Conservation (phyloP, 352 stramenopile genomes). For the Phytophthora citricola region DNA sequence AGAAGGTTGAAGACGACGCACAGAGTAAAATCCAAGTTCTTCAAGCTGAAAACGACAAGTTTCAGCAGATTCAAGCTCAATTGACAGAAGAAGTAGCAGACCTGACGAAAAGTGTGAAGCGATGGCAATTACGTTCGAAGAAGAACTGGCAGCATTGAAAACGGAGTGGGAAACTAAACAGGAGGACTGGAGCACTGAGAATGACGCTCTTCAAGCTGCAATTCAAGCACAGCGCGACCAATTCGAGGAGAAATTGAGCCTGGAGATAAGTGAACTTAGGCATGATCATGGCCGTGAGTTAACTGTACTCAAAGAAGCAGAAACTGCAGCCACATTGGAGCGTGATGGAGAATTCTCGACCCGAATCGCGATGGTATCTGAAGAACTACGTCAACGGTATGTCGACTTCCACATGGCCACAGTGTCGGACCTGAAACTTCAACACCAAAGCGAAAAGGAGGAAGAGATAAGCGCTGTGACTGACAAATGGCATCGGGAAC, state of each 20-base stretch:
- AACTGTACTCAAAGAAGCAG: neutral
- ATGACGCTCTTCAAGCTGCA: slow-evolving; percentile 11
- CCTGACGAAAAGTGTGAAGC: slow-evolving; percentile 20
- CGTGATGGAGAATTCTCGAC: slow-evolving; percentile 5
- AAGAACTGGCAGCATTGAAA: slow-evolving; percentile 25
- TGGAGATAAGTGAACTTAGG: slow-evolving; percentile 16
- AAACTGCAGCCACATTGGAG: slow-evolving; percentile 3
- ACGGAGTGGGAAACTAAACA: slow-evolving; percentile 22
- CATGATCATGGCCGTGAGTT: slow-evolving; percentile 9
- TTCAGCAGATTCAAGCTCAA: slow-evolving; percentile 13
- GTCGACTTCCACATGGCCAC: slow-evolving; percentile 4
- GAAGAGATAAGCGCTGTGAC: slow-evolving; percentile 30
- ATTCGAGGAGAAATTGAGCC: slow-evolving; percentile 13
- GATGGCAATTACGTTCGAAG: slow-evolving; percentile 25
- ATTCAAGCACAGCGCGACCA: slow-evolving; percentile 21
- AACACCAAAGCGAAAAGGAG: slow-evolving; percentile 39
- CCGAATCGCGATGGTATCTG: slow-evolving; percentile 16
- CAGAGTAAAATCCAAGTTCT: slow-evolving; percentile 17
- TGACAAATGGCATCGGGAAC: slow-evolving; percentile 46
- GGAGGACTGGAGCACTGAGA: slow-evolving; percentile 6
- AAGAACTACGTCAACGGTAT: slow-evolving; percentile 28
- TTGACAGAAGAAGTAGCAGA: slow-evolving; percentile 21
- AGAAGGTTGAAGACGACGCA: slow-evolving; percentile 13
- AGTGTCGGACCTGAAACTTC: neutral
- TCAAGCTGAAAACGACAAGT: slow-evolving; percentile 3